These are phyloP conservation scores for Microdochium paspali DNA, from an alignment of 2,329 filamentous ascomycete species.

Conservation along the genomic window DNA sequence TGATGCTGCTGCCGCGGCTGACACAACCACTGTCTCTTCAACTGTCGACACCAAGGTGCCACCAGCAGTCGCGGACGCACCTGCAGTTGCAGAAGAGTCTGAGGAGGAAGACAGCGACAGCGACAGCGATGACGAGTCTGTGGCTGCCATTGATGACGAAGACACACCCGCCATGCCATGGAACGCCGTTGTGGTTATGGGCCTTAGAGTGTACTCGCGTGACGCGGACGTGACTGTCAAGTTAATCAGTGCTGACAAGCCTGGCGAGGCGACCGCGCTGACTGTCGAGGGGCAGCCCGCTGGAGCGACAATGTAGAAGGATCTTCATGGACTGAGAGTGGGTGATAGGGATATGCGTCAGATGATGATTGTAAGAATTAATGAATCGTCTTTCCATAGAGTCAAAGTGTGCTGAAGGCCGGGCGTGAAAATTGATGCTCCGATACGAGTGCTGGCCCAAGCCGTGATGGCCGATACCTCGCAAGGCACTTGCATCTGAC, in stretches of 20 bases:
- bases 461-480: no score
- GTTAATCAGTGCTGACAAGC: neutral
- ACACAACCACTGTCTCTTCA: conserved; percentile 1
- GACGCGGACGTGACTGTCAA: neutral
- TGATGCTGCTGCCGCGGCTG: conserved; percentile 15
- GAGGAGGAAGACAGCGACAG: conserved; percentile 15
- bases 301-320: neutral
- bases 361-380: no score
- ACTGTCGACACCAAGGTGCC: conserved; percentile 8
- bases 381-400: no score
- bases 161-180: conserved; percentile 28
- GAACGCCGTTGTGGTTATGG: conserved; percentile 54
- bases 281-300: neutral
- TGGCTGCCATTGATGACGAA: conserved; percentile 7
- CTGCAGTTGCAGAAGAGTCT: conserved; percentile 8
- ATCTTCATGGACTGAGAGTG: no score
- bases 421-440: no score
- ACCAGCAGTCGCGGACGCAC: no score
- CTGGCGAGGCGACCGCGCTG: neutral
- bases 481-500: no score
- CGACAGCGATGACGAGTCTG: conserved; percentile 10
- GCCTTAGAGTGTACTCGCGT: conserved; percentile 44
- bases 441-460: no score
- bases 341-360: no score
- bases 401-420: no score